Evolutionary conservation across 2,329 filamentous ascomycete genomes (phyloP), one percentile per base, ranked within the genome.

Genomic region (Geosmithia flava): DNA sequence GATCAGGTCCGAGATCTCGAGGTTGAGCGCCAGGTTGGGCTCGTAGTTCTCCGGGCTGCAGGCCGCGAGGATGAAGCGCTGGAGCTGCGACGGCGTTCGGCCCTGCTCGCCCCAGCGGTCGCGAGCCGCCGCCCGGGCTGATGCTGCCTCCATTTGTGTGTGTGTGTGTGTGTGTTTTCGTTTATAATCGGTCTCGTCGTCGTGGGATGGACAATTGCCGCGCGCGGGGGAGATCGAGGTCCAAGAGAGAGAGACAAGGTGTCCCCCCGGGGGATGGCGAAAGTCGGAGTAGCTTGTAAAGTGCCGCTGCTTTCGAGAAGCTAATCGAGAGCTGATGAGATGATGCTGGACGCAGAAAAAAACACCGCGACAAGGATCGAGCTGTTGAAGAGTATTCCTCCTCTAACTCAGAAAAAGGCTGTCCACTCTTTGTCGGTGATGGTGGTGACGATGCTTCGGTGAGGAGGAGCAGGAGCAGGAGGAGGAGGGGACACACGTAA

Each of bases 1-100:
- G 73, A 98, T 87, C 59, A 97, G 71, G 70, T 98, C 93, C 59
- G 89, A 76, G 59, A 98, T 95, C 75, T 98, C 93, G 63, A 98
- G 86, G 62, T 93, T 94, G 54, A 98, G 74, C 50, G 90, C 93
- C 48, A 98, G 83, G 63, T 98, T 97, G 53, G 93, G 91, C 72
- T 98, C 93, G 72, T 89, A 96, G 71, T 97, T 96, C 65, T 95
- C 87, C 47, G 93, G 88, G 60, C 93, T 94, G 72, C 93, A 97
- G 55, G 93, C 91, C 69, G 90, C 90, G 64, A 93, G 82, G 66
- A 98, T 95, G 68, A 90, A 96, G 68, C 93, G 85, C 71, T 95
- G 90, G 52, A 98, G 79, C 63, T 90, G 88, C 50, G 90, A 91
- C 54, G 85, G 80, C 49, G 85, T 80, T 53, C 86, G 81, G 62